phyloP scores from a whole-genome alignment of 305 asterid species.

The Striga hermonthica region DNA sequence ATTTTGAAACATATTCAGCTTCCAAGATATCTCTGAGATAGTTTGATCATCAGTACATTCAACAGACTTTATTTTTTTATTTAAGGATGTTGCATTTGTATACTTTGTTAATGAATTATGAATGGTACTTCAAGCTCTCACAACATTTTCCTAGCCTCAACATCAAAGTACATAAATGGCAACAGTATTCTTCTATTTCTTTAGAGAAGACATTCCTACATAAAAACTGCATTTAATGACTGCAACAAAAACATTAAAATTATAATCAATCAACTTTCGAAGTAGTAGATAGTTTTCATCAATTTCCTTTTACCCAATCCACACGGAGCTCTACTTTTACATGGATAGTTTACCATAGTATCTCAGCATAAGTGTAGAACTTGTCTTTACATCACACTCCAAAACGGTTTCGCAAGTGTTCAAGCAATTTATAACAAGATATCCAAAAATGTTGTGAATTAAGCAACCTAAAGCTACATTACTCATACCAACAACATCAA shows the following conservation, averaged over 20 bases:
- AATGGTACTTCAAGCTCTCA: background rate
- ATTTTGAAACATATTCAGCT: background rate
- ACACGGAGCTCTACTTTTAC: too few relatives aligned
- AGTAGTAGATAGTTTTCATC: background rate
- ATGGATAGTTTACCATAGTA: too few relatives aligned
- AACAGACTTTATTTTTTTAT: background rate
- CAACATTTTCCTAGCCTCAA: background rate
- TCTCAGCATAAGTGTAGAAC: too few relatives aligned
- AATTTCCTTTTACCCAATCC: background rate
- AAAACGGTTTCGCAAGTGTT: background rate
- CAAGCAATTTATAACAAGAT: background rate
- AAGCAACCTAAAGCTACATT: background rate
- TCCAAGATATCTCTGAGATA: background rate
- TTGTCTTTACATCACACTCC: background rate
- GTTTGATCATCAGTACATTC: background rate
- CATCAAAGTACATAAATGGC: background rate
- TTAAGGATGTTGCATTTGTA: background rate
- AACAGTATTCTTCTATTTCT: background rate
- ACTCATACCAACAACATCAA: background rate
- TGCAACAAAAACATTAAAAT: background rate
- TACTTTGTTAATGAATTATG: background rate
- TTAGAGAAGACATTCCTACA: background rate
- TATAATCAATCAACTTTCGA: background rate
- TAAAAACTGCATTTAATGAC: background rate
- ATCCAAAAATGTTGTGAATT: background rate